A percentile compares a stretch with the other conserved stretches of the same genome.
These are phyloP conservation scores for Moniliophthora roreri DNA, from an alignment of 1,284 basidiomycete species.

Conservation along the genomic window DNA sequence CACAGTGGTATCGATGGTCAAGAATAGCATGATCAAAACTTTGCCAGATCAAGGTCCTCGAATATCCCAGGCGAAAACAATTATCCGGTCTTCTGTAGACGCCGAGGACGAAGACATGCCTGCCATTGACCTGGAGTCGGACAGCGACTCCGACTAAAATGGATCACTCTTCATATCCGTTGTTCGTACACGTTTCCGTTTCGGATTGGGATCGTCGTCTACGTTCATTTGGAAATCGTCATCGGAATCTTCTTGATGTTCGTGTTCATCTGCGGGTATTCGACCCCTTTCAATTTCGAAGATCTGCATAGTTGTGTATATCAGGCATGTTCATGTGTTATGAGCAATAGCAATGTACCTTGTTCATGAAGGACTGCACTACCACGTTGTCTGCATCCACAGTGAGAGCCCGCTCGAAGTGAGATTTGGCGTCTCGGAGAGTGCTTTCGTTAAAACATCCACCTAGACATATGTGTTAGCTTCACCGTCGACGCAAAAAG, in stretches of 20 bases:
- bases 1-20: too few relatives aligned
- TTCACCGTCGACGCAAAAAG: background rate
- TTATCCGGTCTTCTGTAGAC: slow-evolving; percentile 21
- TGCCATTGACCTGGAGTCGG: slow-evolving; percentile 49
- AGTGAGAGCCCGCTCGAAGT: slow-evolving; percentile 59
- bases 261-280: background rate
- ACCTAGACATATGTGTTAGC: background rate
- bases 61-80: background rate
- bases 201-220: slow-evolving; percentile 21
- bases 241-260: slow-evolving; percentile 35
- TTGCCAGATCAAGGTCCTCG: background rate
- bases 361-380: slow-evolving; percentile 48
- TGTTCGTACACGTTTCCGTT: slow-evolving; percentile 31
- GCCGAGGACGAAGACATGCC: slow-evolving; percentile 59
- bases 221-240: slow-evolving; percentile 38
- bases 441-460: slow-evolving; percentile 29
- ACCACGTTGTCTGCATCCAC: slow-evolving; percentile 62
- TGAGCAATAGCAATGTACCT: slow-evolving; percentile 36
- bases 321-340: background rate
- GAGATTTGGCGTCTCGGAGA: slow-evolving; percentile 57
- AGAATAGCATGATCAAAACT: background rate
- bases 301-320: slow-evolving; percentile 11
- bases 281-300: slow-evolving; percentile 12
- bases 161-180: background rate
- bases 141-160: slow-evolving; percentile 18